Evolutionary conservation across 352 stramenopile genomes (phyloP).

Genomic region (Globisporangium cystogenes): DNA sequence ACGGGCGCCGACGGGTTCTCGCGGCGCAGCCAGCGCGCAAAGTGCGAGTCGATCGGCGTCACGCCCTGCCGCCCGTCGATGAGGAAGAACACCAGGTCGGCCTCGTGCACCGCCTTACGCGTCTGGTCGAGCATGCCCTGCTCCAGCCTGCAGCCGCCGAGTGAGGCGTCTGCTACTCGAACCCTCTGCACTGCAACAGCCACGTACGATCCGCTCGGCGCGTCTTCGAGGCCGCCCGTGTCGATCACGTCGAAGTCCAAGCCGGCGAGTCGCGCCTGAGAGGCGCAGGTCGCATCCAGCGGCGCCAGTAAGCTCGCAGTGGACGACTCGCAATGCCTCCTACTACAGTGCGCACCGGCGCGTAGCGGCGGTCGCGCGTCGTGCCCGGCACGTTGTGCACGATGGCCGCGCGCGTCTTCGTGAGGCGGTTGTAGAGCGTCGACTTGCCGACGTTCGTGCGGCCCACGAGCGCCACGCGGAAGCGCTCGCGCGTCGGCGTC

Average conservation of each 20-base stretch:
- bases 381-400: constrained; percentile 82
- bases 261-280: constrained; percentile 49
- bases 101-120: constrained; percentile 64
- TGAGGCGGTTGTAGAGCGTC: constrained; percentile 82
- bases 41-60: constrained; percentile 76
- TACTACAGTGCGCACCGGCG: constrained; percentile 19
- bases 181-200: background rate
- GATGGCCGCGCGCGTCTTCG: constrained; percentile 67
- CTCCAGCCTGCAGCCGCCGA: constrained; percentile 45
- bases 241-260: constrained; percentile 82
- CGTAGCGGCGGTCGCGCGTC: constrained; percentile 73
- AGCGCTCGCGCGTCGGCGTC: constrained; percentile 34
- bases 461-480: constrained; percentile 75
- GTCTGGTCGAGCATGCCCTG: constrained; percentile 80
- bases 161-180: no score
- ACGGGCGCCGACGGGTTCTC: constrained; percentile 55
- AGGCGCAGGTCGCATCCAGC: no score
- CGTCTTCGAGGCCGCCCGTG: constrained; percentile 73
- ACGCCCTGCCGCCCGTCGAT: constrained; percentile 74
- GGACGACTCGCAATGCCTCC: no score
- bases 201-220: constrained; percentile 40
- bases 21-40: constrained; percentile 63
- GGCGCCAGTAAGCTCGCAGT: no score
- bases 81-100: constrained; percentile 76
- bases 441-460: constrained; percentile 84